Base-by-base conservation (phyloP, 768 basidiomycete species). In the Leucogyrophana mollusca region DNA sequence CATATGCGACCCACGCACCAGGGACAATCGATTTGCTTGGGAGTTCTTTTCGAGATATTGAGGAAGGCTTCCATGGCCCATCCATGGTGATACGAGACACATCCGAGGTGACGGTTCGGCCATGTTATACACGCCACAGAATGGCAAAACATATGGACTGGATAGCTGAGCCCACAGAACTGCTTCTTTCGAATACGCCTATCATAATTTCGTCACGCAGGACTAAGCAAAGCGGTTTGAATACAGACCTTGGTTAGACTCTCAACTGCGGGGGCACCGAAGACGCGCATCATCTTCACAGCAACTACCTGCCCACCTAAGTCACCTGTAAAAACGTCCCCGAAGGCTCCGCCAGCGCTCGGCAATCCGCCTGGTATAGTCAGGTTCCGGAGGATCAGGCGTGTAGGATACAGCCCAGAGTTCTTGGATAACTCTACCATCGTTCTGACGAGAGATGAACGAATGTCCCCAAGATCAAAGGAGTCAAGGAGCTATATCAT, bases 11-110 rank as follows among this genome's bases (percentile, higher is more conserved):
- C 25, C 9, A 33, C 62, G 60, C 49, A 73, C 72, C 53, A 74
- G 50, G 18, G 51, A 51, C 24, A 62, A 47, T 36, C 66, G 59
- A 46, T 58, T 52, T 37, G 50, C 56, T 2, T 40, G 10, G 8
- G 63, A 55, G 17, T 64, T 53, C 13, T 2, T 3, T 35, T 52
- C 36, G 22, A 74, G 59, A 52, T 65, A 72, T 3, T 56, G 33
- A 17, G 34, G 48, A 5, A 73, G 45, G 20, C 65, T 60, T 13
- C 67, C 66, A 4, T 63, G 55, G 4, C 53, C 44, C 70, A 72
- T 70, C 70, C 70, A 73, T 21, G 61, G 72, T 3, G 72, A 72
- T 33, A 73, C 63, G 14, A 75, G 56, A 25, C 58, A 55, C 3
- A 53, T 53, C 39, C 43, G 55, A 14, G 27, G n/a, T 13, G n/a